Conservation (phyloP, 176 grass and related monocot genomes). For the Hordeum marinum region DNA sequence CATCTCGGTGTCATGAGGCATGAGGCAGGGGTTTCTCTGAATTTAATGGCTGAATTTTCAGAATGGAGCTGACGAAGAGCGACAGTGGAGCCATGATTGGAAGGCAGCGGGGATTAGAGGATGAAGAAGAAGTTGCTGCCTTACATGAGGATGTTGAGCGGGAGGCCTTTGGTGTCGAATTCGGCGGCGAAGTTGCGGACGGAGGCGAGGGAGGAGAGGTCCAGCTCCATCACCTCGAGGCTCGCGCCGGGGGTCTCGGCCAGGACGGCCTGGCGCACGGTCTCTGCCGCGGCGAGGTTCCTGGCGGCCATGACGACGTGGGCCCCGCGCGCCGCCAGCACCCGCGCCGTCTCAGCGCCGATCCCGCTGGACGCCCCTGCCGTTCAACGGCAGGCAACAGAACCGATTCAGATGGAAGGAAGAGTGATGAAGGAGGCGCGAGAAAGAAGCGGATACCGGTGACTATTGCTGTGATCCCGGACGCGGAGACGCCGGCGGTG, state of each 20-base stretch:
- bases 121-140: too few species aligned
- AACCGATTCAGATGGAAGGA: too few species aligned
- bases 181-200: constrained; percentile 67
- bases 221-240: constrained; percentile 73
- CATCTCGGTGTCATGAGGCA: too few species aligned
- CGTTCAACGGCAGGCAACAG: too few species aligned
- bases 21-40: too few species aligned
- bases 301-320: constrained; percentile 81
- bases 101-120: too few species aligned
- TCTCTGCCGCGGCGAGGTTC: constrained; percentile 36
- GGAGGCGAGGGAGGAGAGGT: constrained; percentile 72
- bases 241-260: constrained; percentile 43
- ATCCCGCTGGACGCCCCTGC: constrained; percentile 88
- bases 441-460: too few species aligned
- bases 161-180: constrained; percentile 43
- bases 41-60: background rate
- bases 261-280: constrained; percentile 44
- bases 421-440: too few species aligned
- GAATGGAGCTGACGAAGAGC: background rate
- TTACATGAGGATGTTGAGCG: constrained; percentile 87
- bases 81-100: too few species aligned
- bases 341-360: constrained; percentile 59
- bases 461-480: too few species aligned
- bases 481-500: too few species aligned
- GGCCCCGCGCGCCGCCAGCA: constrained; percentile 68